Evolutionary conservation across 257 asterid species (phyloP).

Genomic region (Hygrophila difformis): DNA sequence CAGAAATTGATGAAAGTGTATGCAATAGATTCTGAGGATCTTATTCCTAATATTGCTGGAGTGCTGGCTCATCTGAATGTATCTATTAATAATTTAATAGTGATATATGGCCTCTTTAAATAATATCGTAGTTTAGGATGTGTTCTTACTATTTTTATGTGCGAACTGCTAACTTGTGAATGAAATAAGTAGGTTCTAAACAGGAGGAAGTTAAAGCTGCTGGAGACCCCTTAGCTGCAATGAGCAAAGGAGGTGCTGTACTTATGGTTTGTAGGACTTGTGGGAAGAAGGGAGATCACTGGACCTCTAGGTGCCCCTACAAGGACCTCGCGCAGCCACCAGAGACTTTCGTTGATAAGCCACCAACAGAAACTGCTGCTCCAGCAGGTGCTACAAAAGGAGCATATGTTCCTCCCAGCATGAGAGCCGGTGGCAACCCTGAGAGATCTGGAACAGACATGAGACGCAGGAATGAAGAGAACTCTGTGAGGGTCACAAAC

Average conservation of each 20-base stretch:
- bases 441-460: conserved; percentile 66
- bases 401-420: conserved; percentile 70
- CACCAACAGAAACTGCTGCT: conserved; percentile 33
- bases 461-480: conserved; percentile 88
- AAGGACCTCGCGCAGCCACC: conserved; percentile 74
- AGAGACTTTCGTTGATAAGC: conserved; percentile 55
- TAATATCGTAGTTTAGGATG: too few relatives aligned
- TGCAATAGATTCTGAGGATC: background rate
- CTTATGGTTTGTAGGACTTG: conserved; percentile 91
- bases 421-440: conserved; percentile 44
- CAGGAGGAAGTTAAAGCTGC: conserved; percentile 51
- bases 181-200: conserved; percentile 48
- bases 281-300: conserved; percentile 92
- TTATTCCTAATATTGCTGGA: too few relatives aligned
- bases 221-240: conserved; percentile 45
- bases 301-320: conserved; percentile 94
- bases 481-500: conserved; percentile 85
- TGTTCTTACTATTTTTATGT: too few relatives aligned
- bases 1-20: background rate
- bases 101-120: too few relatives aligned
- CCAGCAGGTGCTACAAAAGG: conserved; percentile 35
- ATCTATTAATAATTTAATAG: too few relatives aligned
- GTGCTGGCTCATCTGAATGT: too few relatives aligned
- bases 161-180: background rate
- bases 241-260: conserved; percentile 60